Percentiles rank a stretch among this genome's conserved stretches.
phyloP scores from a whole-genome alignment of 2,329 filamentous ascomycete genomes.

The Dryadomyces quercivorus region DNA sequence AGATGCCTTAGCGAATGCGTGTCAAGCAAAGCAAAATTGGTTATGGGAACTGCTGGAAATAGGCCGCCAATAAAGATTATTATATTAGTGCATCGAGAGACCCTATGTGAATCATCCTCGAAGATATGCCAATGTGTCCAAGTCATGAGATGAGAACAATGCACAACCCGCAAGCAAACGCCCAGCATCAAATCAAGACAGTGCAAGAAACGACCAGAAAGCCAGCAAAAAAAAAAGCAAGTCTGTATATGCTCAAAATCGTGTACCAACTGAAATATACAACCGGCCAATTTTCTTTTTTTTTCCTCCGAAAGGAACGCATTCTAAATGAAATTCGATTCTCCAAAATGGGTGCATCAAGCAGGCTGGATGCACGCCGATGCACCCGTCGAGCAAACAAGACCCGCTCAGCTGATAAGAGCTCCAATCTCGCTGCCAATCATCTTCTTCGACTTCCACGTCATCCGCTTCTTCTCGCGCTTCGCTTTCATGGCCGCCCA shows the following conservation, averaged over 20 bases:
- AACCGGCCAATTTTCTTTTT: background rate
- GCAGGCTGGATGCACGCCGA: no score
- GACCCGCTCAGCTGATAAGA: constrained; percentile 1
- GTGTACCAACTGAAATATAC: background rate
- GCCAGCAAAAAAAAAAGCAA: background rate
- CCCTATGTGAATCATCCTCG: constrained; percentile 9
- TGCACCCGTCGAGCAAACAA: background rate
- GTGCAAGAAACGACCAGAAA: background rate
- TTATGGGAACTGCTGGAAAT: no score
- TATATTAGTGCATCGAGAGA: constrained; percentile 5
- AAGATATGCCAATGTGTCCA: constrained; percentile 1
- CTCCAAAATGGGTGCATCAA: background rate
- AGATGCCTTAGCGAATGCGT: background rate
- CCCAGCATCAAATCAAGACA: background rate
- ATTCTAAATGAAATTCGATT: background rate
- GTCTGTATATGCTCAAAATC: background rate
- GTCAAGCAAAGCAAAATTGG: no score
- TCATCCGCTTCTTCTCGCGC: constrained; percentile 53
- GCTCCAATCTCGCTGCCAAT: background rate
- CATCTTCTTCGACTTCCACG: constrained; percentile 50
- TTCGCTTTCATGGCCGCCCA: constrained; percentile 62
- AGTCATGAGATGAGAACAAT: background rate
- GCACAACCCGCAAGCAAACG: background rate
- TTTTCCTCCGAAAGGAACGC: background rate
- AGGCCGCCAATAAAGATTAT: background rate